Base-by-base conservation (phyloP, 2,329 filamentous ascomycete genomes). In the Penicillium olsonii region DNA sequence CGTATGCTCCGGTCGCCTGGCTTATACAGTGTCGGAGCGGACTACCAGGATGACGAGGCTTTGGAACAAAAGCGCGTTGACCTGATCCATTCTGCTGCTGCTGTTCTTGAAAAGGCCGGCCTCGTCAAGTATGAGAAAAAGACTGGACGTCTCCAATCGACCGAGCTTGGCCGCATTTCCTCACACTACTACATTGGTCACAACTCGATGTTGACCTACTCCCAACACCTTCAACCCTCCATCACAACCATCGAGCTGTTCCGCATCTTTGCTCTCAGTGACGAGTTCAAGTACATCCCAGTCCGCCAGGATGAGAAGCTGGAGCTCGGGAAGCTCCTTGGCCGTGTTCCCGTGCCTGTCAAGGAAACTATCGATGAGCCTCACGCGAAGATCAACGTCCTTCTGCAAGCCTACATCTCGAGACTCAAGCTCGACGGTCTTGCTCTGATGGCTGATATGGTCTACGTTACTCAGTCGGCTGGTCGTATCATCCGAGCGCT, bases 151-250 rank as follows among this genome's bases (percentile, higher is more conserved):
- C 73, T 99, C 26, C 91, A 95, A 71, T 84, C 89, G 4, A 99
- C 94, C 0, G 94, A 99, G 69, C 85, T 99, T 46, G 94, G 95
- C 44, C 87, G 94, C 35, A 95, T 99, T 60, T 88, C 95, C 5
- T 97, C 92, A 12, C 94, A 99, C 70, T 99, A 99, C 77, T 99
- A 99, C 76, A 96, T 99, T 65, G 94, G 91, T 0, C 85, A 96
- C 71, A 90, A 84, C 60, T 97, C 92, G 12, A 99, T 99, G 94
- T 82, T 92, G 59, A 96, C 90, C 1, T 99, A 99, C 76, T 96
- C 96, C 69, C 89, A 88, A 67, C 87, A 97, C 59, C 90, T 99
- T 40, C 92, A 96, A 67, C 91, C 92, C 12, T 90, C 87, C 10
- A 94, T 96, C 61, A 90, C 88, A 20, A 89, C 89, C 5, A 96